Base-by-base conservation (phyloP, 1,284 basidiomycete species). In the Puccinia horiana region DNA sequence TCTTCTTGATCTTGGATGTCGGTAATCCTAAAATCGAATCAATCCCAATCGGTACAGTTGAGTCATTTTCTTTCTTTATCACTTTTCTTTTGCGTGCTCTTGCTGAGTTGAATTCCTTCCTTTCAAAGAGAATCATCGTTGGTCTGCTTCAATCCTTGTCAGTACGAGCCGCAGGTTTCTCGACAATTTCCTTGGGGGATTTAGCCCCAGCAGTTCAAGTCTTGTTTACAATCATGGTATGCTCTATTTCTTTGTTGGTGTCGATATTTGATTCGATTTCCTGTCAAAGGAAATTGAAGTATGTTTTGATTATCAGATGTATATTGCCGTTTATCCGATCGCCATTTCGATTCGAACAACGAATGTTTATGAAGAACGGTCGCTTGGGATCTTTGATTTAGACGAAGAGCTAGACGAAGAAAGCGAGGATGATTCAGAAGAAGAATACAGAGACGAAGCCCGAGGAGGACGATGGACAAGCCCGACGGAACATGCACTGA, bases 321-420 rank as follows among this genome's bases (percentile, higher is more conserved):
- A 87, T 44, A 83, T 87, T 82, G 83, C 85, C 56, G 86, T 86
- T 35, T 90, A 89, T 83, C 89, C 90, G 16, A 88, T 90, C 61
- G 90, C 90, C 26, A 86, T 91, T 79, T 92, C 92, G 84, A 94
- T 99, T 14, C 93, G 96, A n/a, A 91, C 93, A n/a, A 98, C 96
- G 29, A 98, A 98, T 87, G 96, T 98, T 0, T 98, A 98, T 87
- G 96, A 99, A 86, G 95, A 98, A 85, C 91, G 85, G 77, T 85
- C 85, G 32, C 83, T 87, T 1, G 86, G 86, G 8, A 84, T 86
- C 16, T 86, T 72, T 40, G 23, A 78, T 65, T 42, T 26, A 20
- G 61, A 65, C n/a, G 49, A 37, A n/a, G 47, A 75, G 35, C 56
- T 58, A 6, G 37, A 75, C 9, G 49, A 75, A 37, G 32, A 32